Base-by-base conservation (phyloP, 225 moss, liverwort and hornwort genomes). In the Straminergon stramineum region DNA sequence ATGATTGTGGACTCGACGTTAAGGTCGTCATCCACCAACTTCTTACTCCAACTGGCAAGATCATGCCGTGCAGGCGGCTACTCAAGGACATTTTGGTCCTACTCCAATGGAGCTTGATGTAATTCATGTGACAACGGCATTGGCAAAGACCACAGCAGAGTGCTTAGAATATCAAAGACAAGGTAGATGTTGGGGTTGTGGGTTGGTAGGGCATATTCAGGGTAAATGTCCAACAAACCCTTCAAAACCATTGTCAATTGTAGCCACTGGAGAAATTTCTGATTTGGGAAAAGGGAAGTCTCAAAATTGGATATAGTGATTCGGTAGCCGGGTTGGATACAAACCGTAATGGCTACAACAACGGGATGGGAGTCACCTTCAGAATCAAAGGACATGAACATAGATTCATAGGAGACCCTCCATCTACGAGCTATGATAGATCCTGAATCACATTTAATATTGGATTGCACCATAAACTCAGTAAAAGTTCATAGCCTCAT, bases 291-390 rank as follows among this genome's bases (percentile, higher is more conserved):
- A 43, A 71, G 15, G 1, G 8, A 13, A 9, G 26, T 2, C 41
- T 15, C 5, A 8, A 3, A 8, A 41, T 4, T 26, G 8, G 26
- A 26, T 5, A 5, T 2, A 3, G 1, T 8, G 0, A 0, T 5
- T 71, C 5, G 1, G 7, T 70, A 41, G 8, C 15, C 2, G 8
- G 5, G 41, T 15, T 3, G 1, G 0, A 1, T 15, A 0, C 71
- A 71, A 71, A 71, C 0, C 0, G 26, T 3, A 0, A 1, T 0
- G 9, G 2, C 41, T 26, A 26, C 3, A 0, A 0, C 27, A 15
- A 26, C 5, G 21, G 3, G 4, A 7, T 23, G 48, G 48, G 48
- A 48, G 48, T 48, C 48, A 48, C 48, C 8, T 48, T 48, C 8
- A 48, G 48, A 48, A 48, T 48, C 48, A 48, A 48, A 48, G 48